phyloP scores from a whole-genome alignment of 371 early-diverging fungal genomes.

The Mortierella sp. region DNA sequence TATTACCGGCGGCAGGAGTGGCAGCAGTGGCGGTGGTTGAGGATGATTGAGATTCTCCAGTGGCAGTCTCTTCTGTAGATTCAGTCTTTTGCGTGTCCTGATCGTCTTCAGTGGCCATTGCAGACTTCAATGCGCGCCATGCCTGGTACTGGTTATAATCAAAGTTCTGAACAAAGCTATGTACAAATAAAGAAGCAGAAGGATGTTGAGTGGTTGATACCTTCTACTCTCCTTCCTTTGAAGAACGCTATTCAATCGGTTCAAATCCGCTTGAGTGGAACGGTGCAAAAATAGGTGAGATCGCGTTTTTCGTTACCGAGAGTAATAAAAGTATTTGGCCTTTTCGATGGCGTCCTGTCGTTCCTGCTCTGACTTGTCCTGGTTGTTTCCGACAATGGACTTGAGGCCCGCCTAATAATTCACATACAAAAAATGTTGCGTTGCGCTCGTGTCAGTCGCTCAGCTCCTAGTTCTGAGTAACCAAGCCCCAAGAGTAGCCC shows the following conservation, averaged over 20 bases:
- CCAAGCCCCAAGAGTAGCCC: neutral
- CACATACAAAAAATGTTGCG: too few relatives aligned
- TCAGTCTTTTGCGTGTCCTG: neutral
- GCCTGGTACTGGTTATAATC: slow-evolving; percentile 30
- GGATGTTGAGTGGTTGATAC: neutral
- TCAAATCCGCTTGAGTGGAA: neutral
- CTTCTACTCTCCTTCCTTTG: too few relatives aligned
- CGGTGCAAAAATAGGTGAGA: neutral
- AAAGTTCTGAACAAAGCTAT: slow-evolving; percentile 41
- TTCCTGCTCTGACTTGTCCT: slow-evolving; percentile 26
- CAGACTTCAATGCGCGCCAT: slow-evolving; percentile 26
- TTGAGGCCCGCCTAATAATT: slow-evolving; percentile 35
- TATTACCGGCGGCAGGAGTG: neutral
- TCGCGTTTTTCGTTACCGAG: slow-evolving; percentile 21
- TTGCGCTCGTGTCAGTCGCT: neutral
- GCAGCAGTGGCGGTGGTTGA: neutral
- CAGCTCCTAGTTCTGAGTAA: neutral
- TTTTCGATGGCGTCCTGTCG: slow-evolving; percentile 44
- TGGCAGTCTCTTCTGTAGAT: neutral
- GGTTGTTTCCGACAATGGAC: slow-evolving; percentile 38
- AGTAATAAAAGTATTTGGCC: slow-evolving; percentile 49
- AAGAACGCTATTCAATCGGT: neutral
- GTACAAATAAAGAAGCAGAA: too few relatives aligned
- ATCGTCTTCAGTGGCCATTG: neutral
- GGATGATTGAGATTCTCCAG: neutral